Percentiles rank a stretch among this genome's conserved stretches.
phyloP scores from a whole-genome alignment of 768 basidiomycete genomes.

The Paxillus involutus region DNA sequence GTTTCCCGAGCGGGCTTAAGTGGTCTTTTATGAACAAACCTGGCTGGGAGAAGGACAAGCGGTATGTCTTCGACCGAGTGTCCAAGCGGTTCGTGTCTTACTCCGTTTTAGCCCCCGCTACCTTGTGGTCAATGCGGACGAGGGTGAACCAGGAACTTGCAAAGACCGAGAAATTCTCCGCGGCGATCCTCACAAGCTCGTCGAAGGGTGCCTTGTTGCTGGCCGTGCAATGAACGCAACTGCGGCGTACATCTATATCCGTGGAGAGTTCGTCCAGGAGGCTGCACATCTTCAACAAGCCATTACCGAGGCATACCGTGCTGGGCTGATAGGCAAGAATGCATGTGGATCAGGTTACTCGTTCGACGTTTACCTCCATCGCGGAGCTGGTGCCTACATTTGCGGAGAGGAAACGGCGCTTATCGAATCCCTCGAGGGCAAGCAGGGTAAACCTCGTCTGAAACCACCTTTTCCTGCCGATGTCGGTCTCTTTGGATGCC shows the following conservation, averaged over 20 bases:
- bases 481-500: slow-evolving; percentile 96
- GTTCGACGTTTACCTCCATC: slow-evolving; percentile 99
- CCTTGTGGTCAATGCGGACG: slow-evolving; percentile 96
- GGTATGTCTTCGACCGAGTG: slow-evolving; percentile 41
- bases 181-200: slow-evolving; percentile 96
- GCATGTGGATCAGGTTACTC: slow-evolving; percentile 89
- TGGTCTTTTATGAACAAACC: slow-evolving; percentile 99
- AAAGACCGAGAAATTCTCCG: slow-evolving; percentile 98
- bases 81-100: not conserved
- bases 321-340: slow-evolving; percentile 85
- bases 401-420: slow-evolving; percentile 98
- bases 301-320: slow-evolving; percentile 91
- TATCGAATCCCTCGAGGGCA: slow-evolving; percentile 96
- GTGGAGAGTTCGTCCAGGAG: slow-evolving; percentile 97
- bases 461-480: slow-evolving; percentile 99
- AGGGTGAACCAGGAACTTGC: slow-evolving; percentile 98
- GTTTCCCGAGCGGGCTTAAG: slow-evolving; percentile 94
- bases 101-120: slow-evolving; percentile 76
- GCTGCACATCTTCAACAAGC: slow-evolving; percentile 93
- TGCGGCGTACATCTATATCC: slow-evolving; percentile 99
- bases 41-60: slow-evolving; percentile 92
- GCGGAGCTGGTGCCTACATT: slow-evolving; percentile 97
- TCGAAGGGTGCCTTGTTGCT: slow-evolving; percentile 97
- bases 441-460: slow-evolving; percentile 95
- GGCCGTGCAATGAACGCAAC: slow-evolving; percentile 97